phyloP scores from a whole-genome alignment of 2,329 filamentous ascomycete genomes.

The Trichophyton benhamiae region DNA sequence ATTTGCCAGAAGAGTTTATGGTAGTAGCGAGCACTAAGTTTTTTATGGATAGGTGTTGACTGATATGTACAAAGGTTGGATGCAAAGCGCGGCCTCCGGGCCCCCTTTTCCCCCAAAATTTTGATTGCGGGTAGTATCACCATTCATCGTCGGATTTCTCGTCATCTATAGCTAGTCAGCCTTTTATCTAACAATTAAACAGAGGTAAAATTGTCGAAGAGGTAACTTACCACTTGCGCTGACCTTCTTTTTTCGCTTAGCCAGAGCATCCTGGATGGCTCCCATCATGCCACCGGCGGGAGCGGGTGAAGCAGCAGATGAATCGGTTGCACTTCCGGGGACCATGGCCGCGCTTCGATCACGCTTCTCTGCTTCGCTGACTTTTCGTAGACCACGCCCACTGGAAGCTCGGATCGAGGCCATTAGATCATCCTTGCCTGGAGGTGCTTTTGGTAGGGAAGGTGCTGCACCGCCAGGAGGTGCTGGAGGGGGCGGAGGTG shows the following conservation, averaged over 20 bases:
- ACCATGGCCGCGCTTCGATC: constrained; percentile 36
- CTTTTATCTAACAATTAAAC: neutral
- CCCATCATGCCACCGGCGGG: constrained; percentile 62
- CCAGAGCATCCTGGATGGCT: constrained; percentile 64
- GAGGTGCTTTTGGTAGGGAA: constrained; percentile 32
- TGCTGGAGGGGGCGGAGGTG: constrained; percentile 18
- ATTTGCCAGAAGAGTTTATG: neutral
- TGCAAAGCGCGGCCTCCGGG: neutral
- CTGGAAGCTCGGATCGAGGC: constrained; percentile 43
- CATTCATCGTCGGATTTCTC: constrained; percentile 38
- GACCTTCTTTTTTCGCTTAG: constrained; percentile 85
- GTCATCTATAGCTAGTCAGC: constrained; percentile 26
- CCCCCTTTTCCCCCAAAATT: neutral
- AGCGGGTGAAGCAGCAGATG: constrained; percentile 43
- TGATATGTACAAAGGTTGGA: neutral
- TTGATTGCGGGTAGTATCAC: constrained; percentile 19
- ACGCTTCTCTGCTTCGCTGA: constrained; percentile 35
- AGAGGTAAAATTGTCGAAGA: constrained; percentile 7
- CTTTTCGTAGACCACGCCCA: constrained; percentile 39
- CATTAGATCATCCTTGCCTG: constrained; percentile 33
- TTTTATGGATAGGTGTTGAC: neutral
- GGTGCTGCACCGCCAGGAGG: constrained; percentile 28
- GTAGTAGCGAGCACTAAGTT: neutral
- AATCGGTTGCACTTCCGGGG: constrained; percentile 42
- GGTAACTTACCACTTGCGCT: constrained; percentile 74